Evolutionary conservation across 2,329 filamentous ascomycete genomes (phyloP), one percentile per base, ranked within the genome.

Genomic region (Epichloe hybrida): DNA sequence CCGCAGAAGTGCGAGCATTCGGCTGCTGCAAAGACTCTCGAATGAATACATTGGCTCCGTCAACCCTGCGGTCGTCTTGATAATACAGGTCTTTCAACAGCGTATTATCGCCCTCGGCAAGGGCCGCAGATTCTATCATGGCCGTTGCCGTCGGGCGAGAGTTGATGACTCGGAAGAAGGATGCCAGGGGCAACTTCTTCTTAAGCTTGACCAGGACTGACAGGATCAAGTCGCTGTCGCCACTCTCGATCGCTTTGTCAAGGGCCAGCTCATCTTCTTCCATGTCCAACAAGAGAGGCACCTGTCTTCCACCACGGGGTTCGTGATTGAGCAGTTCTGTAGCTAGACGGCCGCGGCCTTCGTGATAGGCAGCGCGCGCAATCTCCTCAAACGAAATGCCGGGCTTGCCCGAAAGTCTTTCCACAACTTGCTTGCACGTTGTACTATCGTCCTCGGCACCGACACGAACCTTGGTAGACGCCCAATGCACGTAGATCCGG

Each of bases 381-480:
- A 98, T 95, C 52, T 89, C 81, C 62, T 97, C 91, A 59, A 97
- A 98, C 0, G 91, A 97, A 51, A 98, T 93, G 1, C 91, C 93
- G 0, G 85, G 83, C 62, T 95, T 95, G 37, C 87, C 89, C 1
- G 85, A 80, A 1, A 98, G 76, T 59, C 88, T 87, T 58, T 88
- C 83, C 9, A 97, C 90, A 13, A 98, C 88, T 48, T 90, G 74
- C 35, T 81, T 79, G 66, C 90, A 96, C 41, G 95, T 88, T 1
- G 82, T 81, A 44, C 95, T 89, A 61, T 97, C 93, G 54, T 95
- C 84, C 55, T 89, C 89, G 0, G 81, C 77, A 0, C 90, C 90
- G 3, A 85, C 72, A 27, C 89, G 86, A 4, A 97, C 91, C 65
- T 97, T 98, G 62, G 93, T 84, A 17, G 86, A 91, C 1, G 93